Base-by-base conservation (phyloP, 257 asterid genomes). In the Nicotiana otophora region DNA sequence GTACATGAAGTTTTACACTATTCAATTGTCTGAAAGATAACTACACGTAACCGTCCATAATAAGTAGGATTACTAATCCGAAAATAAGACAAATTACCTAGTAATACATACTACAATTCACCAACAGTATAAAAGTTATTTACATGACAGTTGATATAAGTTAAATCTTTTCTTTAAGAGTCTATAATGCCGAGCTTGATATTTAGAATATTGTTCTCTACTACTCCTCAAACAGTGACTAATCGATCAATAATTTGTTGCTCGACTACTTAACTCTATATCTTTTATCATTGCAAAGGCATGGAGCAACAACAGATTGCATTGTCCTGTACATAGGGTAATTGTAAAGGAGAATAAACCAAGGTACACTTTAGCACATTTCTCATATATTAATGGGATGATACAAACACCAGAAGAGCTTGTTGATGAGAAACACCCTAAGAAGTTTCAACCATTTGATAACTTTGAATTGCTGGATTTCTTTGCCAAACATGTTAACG, bases 241-340 rank as follows among this genome's bases (percentile, higher is more conserved):
- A n/a, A 58, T n/a, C 7, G 7, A 58, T 10, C 12, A 5, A 58
- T 57, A 19, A 5, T 16, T 0, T 57, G 6, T 57, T 17, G 62
- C 62, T 5, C 19, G 19, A 57, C 2, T 57, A 53, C 1, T 14
- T 53, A 17, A 0, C 9, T 57, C 7, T 7, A 16, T 10, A n/a
- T 11, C 17, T 15, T 14, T 26, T n/a, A 12, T 16, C 1, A 42
- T 42, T 75, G 26, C 1, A 26, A 39, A 81, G 93, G 93, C 75
- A 79, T 90, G 90, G 90, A 87, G 84, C 36, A 90, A 90, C 69
- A 87, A 89, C 64, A 86, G 93, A 69, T 55, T 89, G 79, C 82
- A 84, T 76, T 57, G 82, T 23, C 90, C 92, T 14, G 77, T 86
- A 8, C 92, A 89, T 69, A 84, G 79, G 79, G 92, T 88, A 10